Evolutionary conservation across 805 yeast genomes (phyloP), one percentile per base, ranked within the genome.

Genomic region (Wickerhamomyces rabaulensis): DNA sequence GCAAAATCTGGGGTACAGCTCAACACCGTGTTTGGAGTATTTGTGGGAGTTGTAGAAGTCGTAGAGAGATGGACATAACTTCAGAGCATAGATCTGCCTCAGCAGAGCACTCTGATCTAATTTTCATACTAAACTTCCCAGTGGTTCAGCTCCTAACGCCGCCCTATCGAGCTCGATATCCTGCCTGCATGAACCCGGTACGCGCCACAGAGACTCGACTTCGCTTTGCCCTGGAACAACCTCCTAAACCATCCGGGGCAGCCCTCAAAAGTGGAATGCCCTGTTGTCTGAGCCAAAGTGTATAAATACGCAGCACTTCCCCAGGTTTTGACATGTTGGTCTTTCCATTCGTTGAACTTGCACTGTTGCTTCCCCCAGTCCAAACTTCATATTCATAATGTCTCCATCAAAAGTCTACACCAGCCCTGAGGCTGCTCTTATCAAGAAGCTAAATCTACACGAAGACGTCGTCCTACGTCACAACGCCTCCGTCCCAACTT

Each of bases 401-500:
- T 58, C 64, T 13, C 62, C 63, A 37, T 54, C 64, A 44, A 58
- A 53, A 40, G 45, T 50, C 23, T 50, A 43, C 45, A 46, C 51
- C 13, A 53, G 51, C 40, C 46, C 52, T 44, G 45, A 51, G 27
- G 52, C 59, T 27, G 52, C 54, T 17, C 42, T 61, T 40, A 54
- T 58, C 42, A 47, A 56, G 42, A 52, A 64, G 45, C 60, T 78
- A 41, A 76, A 74, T 36, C 73, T 86, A 51, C 74, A 76, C 55
- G 75, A 75, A 39, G 91, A 82, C 39, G 84, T 84, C 17, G 64
- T 71, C 21, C 80, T 86, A 55, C 86, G 89, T 65, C 95, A 92
- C 75, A 92, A 94, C 67, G 90, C 98, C 43, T 85, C 97, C 37
- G 87, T 91, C 26, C 95, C 98, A 55, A 79, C 88, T 40, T 75